phyloP scores from a whole-genome alignment of 495 filamentous ascomycete species.

The Peziza echinospora region DNA sequence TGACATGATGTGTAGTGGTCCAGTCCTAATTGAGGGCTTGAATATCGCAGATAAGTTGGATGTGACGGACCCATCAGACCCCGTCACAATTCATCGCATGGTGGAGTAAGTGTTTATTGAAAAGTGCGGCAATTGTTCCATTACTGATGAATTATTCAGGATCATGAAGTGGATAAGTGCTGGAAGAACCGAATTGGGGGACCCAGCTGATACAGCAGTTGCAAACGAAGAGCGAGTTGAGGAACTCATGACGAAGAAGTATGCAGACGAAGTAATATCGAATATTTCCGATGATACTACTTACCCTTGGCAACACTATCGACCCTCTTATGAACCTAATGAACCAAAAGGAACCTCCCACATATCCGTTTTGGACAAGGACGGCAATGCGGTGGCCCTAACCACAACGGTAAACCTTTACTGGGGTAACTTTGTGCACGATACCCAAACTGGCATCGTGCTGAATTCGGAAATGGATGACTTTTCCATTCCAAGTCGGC shows the following conservation, averaged over 20 bases:
- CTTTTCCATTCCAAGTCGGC: constrained; percentile 15
- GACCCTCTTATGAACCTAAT: constrained; percentile 14
- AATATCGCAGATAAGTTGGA: constrained; percentile 16
- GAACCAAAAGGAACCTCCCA: constrained; percentile 18
- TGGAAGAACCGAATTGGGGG: constrained; percentile 19
- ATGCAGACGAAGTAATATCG: constrained; percentile 7
- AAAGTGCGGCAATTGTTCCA: too few relatives aligned
- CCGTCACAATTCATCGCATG: constrained; percentile 12
- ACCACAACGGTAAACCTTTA: constrained; percentile 19
- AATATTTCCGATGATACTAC: constrained; percentile 16
- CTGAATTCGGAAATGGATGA: constrained; percentile 19
- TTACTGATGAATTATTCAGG: too few relatives aligned
- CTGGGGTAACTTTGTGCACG: constrained; percentile 17
- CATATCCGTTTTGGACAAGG: constrained; percentile 12
- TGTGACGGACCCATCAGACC: constrained; percentile 9
- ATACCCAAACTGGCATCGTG: constrained; percentile 14
- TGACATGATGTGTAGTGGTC: constrained; percentile 9
- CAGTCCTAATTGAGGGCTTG: constrained; percentile 15
- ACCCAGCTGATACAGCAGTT: constrained; percentile 12
- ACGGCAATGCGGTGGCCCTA: constrained; percentile 14
- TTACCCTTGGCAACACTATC: constrained; percentile 17
- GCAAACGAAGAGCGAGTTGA: constrained; percentile 10
- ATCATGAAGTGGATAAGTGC: constrained; percentile 21
- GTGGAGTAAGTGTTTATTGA: constrained; percentile 16
- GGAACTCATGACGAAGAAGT: constrained; percentile 12